These are phyloP conservation scores for Agrocybe pediades DNA, from an alignment of 768 basidiomycete species.

Conservation along the genomic window DNA sequence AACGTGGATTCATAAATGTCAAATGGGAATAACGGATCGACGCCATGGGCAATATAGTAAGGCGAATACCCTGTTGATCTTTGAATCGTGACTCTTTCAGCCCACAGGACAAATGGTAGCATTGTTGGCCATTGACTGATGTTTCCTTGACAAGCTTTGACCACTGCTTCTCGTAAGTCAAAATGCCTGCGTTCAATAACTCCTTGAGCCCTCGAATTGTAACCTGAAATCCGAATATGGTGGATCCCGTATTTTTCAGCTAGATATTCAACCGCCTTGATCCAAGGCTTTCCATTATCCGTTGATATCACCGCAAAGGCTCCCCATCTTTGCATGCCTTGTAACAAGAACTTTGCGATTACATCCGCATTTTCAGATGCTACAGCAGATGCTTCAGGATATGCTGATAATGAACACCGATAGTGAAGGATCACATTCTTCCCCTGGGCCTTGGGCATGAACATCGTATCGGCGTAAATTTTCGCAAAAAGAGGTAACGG, in stretches of 20 bases:
- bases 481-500: slow-evolving; percentile 26
- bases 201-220: slow-evolving; percentile 41
- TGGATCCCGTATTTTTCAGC: slow-evolving; percentile 23
- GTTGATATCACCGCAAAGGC: slow-evolving; percentile 31
- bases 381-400: slow-evolving; percentile 20
- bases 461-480: slow-evolving; percentile 36
- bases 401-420: slow-evolving; percentile 18
- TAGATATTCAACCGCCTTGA: slow-evolving; percentile 10
- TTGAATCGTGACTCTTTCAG: slow-evolving; percentile 28
- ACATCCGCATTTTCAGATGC: slow-evolving; percentile 12
- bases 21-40: slow-evolving; percentile 28
- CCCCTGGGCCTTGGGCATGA: slow-evolving; percentile 25
- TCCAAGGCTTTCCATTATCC: slow-evolving; percentile 18
- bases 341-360: slow-evolving; percentile 6
- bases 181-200: slow-evolving; percentile 28
- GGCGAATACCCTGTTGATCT: slow-evolving; percentile 31
- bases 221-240: slow-evolving; percentile 38
- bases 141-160: slow-evolving; percentile 29
- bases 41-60: slow-evolving; percentile 30
- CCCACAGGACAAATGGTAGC: slow-evolving; percentile 27
- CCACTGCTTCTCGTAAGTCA: slow-evolving; percentile 22
- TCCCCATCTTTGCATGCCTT: slow-evolving; percentile 13
- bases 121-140: slow-evolving; percentile 28
- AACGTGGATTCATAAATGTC: slow-evolving; percentile 15
- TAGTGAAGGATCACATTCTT: slow-evolving; percentile 23